Conservation (phyloP, 306 rosid species). For the Fragaria nilgerrensis region DNA sequence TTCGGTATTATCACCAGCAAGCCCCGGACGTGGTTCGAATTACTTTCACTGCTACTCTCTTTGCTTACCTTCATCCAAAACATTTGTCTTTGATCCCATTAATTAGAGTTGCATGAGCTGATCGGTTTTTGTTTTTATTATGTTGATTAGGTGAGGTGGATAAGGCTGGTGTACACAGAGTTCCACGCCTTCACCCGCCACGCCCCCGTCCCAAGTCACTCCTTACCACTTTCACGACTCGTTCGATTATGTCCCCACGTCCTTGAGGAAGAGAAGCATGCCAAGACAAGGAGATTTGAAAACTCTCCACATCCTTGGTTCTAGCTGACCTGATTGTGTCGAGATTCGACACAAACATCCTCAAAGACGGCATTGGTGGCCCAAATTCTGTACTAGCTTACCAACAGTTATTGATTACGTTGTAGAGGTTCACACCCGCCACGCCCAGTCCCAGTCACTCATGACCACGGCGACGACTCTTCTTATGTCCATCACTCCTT, state of each 20-base stretch:
- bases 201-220: slow-evolving; percentile 64
- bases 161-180: slow-evolving; percentile 71
- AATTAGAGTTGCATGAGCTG: slow-evolving; percentile 18
- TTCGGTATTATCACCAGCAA: too few relatives aligned
- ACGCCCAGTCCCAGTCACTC: too few relatives aligned
- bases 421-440: too few relatives aligned
- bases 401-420: too few relatives aligned
- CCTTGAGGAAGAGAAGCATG: too few relatives aligned
- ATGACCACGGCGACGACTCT: too few relatives aligned
- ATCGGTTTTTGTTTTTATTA: not conserved
- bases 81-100: too few relatives aligned
- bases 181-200: slow-evolving; percentile 65
- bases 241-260: slow-evolving; percentile 58
- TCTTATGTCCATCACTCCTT: too few relatives aligned
- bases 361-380: slow-evolving; percentile 78
- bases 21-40: too few relatives aligned
- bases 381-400: slow-evolving; percentile 25
- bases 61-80: too few relatives aligned
- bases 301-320: slow-evolving; percentile 72
- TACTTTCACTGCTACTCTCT: too few relatives aligned
- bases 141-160: slow-evolving; percentile 77
- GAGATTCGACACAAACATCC: slow-evolving; percentile 50
- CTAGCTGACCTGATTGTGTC: slow-evolving; percentile 69
- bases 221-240: slow-evolving; percentile 41
- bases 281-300: slow-evolving; percentile 57